Evolutionary conservation across 495 filamentous ascomycete genomes (phyloP), one percentile per base, ranked within the genome.

Genomic region (Penicillium turbatum): DNA sequence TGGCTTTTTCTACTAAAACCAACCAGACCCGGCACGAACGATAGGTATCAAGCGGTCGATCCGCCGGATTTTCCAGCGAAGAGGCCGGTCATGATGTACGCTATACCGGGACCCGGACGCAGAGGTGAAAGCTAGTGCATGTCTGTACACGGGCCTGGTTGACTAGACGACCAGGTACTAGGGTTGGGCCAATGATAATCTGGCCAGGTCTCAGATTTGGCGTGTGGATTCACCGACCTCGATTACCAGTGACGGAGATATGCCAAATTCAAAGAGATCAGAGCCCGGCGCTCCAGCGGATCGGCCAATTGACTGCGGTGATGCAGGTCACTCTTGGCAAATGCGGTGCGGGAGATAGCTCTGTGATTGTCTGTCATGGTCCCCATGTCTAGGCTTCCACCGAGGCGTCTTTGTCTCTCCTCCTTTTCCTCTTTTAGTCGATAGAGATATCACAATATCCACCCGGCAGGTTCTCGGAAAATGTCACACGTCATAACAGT

Each of bases 121-220:
- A 59, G 42, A 53, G 51, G 42, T 35, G 31, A 36, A 55, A 51
- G 53, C 38, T 56, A 62, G 54, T 30, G 48, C 38, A 31, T 54
- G 35, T 37, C 13, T 6, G 40, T 30, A 37, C 46, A 38, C 48
- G 8, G 29, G 46, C 35, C 44, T 41, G 43, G 62, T 62, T 60
- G 54, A 49, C 62, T 59, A 56, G 38, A 54, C 51, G 56, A 60
- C 41, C 56, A 44, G 42, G 17, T 48, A 30, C 36, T 46, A 35
- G 53, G 34, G 42, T 34, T 37, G 8, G 38, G 27, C 59, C 59
- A 65, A 62, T 65, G 38, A 45, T 21, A 7, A 36, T 3, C 4
- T 16, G 9, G 10, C n/a, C 2, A 36, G 12, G 53, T 53, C 31
- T 52, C 32, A 48, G 35, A 48, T 27, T 32, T 49, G 55, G 10